Conservation (phyloP, 345 rosid genomes). For the Physaria fendleri region DNA sequence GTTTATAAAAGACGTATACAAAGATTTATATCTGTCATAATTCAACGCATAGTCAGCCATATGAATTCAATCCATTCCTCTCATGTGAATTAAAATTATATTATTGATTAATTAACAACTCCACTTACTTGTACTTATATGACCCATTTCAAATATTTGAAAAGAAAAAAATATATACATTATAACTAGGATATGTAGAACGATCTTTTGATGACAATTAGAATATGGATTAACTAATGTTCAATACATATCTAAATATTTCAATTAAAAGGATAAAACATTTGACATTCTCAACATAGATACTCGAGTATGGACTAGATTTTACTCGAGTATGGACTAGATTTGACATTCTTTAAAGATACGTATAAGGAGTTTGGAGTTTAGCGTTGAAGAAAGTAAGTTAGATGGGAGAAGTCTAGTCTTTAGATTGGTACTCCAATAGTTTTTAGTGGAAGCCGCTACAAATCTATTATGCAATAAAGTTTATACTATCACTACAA, state of each 20-base stretch:
- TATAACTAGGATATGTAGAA: too few species aligned
- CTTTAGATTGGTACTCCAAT: conserved; percentile 25
- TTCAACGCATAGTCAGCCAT: neutral
- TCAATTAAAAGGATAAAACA: neutral
- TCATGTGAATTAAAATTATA: neutral
- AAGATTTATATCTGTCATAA: neutral
- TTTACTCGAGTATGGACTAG: neutral
- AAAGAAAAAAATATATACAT: too few species aligned
- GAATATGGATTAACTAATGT: neutral
- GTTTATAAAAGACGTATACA: too few species aligned
- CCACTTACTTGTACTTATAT: conserved; percentile 4
- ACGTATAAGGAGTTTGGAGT: conserved; percentile 20
- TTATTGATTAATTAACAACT: conserved; percentile 10
- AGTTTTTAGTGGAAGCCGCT: conserved; percentile 27
- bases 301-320: neutral
- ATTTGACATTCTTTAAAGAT: conserved; percentile 13
- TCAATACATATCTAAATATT: neutral
- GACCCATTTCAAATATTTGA: conserved; percentile 21
- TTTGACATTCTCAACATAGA: neutral
- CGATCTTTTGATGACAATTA: too few species aligned
- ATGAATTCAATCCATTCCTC: neutral
- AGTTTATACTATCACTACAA: conserved; percentile 17
- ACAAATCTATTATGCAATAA: conserved; percentile 4
- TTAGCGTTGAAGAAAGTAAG: conserved; percentile 18
- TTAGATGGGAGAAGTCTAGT: conserved; percentile 22